Conservation (phyloP, 1,284 basidiomycete genomes). For the Ustilago loliicola region DNA sequence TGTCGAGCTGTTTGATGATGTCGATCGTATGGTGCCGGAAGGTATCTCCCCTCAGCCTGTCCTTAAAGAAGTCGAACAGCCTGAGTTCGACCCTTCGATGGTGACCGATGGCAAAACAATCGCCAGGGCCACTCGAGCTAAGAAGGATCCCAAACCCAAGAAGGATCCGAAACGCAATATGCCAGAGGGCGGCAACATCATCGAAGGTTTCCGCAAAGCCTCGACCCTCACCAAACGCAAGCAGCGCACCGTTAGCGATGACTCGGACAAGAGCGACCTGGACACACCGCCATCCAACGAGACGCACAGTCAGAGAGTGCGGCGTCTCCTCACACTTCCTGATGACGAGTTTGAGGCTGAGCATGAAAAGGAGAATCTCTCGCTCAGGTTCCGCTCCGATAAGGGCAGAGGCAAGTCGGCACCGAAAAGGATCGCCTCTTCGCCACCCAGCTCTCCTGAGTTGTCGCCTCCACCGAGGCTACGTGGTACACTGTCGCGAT, state of each 20-base stretch:
- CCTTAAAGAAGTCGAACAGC: constrained; percentile 79
- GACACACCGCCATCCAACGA: constrained; percentile 15
- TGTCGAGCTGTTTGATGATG: constrained; percentile 92
- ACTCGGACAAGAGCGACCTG: constrained; percentile 11
- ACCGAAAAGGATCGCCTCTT: constrained; percentile 1
- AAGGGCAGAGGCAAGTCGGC: constrained; percentile 8
- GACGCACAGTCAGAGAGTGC: constrained; percentile 39
- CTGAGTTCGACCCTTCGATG: constrained; percentile 67
- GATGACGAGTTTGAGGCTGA: constrained; percentile 22
- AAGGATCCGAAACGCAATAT: constrained; percentile 63
- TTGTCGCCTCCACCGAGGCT: constrained; percentile 16
- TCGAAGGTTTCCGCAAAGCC: constrained; percentile 60
- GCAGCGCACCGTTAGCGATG: constrained; percentile 13
- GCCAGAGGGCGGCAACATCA: constrained; percentile 49
- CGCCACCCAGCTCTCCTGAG: constrained; percentile 23
- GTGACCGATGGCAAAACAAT: constrained; percentile 33
- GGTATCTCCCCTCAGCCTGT: constrained; percentile 81
- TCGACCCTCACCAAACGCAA: constrained; percentile 51
- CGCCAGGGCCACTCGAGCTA: constrained; percentile 24
- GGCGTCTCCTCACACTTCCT: constrained; percentile 12
- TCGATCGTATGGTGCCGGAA: constrained; percentile 85
- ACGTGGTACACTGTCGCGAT: background rate
- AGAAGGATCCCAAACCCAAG: constrained; percentile 44
- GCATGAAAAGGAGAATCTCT: constrained; percentile 23
- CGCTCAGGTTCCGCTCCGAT: constrained; percentile 19